Evolutionary conservation across 495 filamentous ascomycete genomes (phyloP).

Genomic region (Daldinia vernicosa): DNA sequence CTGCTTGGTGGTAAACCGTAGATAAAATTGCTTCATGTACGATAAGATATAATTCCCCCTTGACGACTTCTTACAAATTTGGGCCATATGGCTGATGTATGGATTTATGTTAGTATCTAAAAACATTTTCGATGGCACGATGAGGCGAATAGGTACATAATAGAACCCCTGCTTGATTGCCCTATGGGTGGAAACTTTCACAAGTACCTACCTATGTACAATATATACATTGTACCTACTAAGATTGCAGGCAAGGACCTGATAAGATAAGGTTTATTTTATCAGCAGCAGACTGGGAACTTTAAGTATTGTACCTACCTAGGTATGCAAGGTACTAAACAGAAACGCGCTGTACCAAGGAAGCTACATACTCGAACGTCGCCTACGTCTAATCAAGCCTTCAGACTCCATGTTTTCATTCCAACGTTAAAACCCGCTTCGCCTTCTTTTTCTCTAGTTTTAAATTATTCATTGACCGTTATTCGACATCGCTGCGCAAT

Average conservation of each 20-base stretch:
- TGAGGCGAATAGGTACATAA: constrained; percentile 20
- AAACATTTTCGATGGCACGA: constrained; percentile 24
- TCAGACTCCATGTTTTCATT: background rate
- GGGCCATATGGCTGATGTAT: background rate
- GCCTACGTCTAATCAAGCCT: background rate
- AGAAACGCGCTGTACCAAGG: background rate
- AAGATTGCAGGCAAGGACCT: background rate
- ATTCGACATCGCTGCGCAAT: background rate
- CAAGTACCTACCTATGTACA: background rate
- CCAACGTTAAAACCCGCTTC: background rate
- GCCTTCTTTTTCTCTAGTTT: background rate
- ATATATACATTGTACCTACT: background rate
- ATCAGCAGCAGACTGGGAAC: background rate
- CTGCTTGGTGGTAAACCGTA: background rate
- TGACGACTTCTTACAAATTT: background rate
- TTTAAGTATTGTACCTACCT: background rate
- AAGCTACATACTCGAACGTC: background rate
- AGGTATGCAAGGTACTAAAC: background rate
- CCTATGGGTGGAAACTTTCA: constrained; percentile 18
- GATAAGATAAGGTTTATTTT: constrained; percentile 12
- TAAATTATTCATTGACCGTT: background rate
- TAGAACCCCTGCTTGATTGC: constrained; percentile 11
- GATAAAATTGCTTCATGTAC: background rate
- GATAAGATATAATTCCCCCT: background rate
- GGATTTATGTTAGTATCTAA: constrained; percentile 12